Conservation (phyloP, 257 asterid species). For the Lycium ferocissimum region DNA sequence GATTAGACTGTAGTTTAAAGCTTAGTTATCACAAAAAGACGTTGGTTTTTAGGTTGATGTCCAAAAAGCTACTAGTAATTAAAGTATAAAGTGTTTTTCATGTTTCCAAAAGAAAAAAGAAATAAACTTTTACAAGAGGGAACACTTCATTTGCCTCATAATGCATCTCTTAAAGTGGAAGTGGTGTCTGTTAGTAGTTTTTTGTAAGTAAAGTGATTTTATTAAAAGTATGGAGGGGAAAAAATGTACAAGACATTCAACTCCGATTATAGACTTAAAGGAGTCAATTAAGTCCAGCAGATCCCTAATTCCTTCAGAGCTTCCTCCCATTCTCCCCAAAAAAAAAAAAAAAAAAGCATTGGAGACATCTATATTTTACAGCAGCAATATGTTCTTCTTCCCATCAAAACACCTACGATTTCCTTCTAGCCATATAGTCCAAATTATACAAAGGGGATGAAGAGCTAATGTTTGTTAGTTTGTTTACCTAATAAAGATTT, state of each 20-base stretch:
- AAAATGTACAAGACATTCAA: background rate
- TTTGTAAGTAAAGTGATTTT: background rate
- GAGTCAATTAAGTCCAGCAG: background rate
- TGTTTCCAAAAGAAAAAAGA: background rate
- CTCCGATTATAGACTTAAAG: background rate
- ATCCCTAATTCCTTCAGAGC: background rate
- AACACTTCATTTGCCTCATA: constrained; percentile 8
- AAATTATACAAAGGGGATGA: background rate
- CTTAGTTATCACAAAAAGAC: background rate
- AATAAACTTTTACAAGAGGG: background rate
- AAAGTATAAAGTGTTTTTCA: background rate
- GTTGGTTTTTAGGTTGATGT: background rate
- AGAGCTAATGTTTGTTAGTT: background rate
- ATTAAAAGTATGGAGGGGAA: background rate
- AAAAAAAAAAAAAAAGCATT: background rate
- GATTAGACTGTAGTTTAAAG: background rate
- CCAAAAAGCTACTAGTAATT: background rate
- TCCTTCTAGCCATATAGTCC: background rate
- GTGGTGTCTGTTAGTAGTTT: background rate
- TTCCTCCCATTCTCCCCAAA: background rate
- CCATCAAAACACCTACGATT: constrained; percentile 2
- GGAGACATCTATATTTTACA: background rate
- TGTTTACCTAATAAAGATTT: background rate
- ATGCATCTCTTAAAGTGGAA: background rate
- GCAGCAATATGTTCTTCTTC: background rate